phyloP scores from a whole-genome alignment of 345 rosid species.

The Erysimum cheiranthoides region DNA sequence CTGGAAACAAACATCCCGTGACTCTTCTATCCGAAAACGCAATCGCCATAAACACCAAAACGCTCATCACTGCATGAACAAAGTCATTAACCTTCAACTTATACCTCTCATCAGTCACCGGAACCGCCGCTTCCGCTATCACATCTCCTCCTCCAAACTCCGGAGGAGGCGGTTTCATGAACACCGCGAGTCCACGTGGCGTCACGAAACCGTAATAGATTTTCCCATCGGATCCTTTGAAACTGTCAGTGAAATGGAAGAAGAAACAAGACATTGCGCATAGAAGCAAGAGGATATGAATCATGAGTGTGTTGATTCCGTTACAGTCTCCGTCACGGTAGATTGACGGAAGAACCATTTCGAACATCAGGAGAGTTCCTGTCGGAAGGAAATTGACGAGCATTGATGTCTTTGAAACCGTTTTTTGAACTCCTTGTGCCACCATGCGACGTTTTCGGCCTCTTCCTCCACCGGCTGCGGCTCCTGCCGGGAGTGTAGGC shows the following conservation, averaged over 20 bases:
- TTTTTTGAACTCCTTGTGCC: constrained; percentile 73
- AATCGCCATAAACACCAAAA: constrained; percentile 73
- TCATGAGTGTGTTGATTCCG: constrained; percentile 61
- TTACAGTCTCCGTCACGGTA: constrained; percentile 65
- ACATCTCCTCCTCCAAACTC: constrained; percentile 55
- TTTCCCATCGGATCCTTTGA: constrained; percentile 64
- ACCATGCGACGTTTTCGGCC: constrained; percentile 62
- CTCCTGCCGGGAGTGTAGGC: constrained; percentile 35
- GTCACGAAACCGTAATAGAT: constrained; percentile 79
- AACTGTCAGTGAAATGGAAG: constrained; percentile 80
- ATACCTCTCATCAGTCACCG: constrained; percentile 64
- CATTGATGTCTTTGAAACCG: constrained; percentile 76
- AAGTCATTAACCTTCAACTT: constrained; percentile 64
- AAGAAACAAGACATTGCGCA: constrained; percentile 76
- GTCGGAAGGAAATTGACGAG: constrained; percentile 75
- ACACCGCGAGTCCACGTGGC: constrained; percentile 66
- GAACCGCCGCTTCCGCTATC: constrained; percentile 49
- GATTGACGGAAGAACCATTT: constrained; percentile 76
- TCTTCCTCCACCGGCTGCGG: constrained; percentile 37
- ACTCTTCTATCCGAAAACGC: constrained; percentile 75
- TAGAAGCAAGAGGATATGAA: constrained; percentile 55
- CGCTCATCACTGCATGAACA: constrained; percentile 76
- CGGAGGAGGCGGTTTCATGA: constrained; percentile 47
- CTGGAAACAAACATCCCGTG: constrained; percentile 63
- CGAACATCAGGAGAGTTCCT: constrained; percentile 81